Base-by-base conservation (phyloP, 2,329 filamentous ascomycete species). In the Ambrosiella xylebori region DNA sequence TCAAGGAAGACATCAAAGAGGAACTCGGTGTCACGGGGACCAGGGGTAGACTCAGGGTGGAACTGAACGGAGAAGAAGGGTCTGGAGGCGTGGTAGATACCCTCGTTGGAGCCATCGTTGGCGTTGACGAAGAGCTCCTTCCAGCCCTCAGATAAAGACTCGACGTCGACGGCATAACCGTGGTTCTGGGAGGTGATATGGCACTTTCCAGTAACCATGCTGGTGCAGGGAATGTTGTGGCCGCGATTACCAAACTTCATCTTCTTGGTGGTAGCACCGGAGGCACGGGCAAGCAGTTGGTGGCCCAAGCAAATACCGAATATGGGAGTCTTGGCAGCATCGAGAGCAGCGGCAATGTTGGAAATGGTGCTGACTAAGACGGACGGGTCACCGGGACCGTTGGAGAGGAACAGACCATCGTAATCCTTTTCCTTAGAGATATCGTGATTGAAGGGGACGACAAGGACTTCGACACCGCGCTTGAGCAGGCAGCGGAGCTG, bases 41-140 rank as follows among this genome's bases (percentile, higher is more conserved):
- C 93, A 2, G 93, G 93, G 1, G 89, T 94, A 75, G 90, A 95
- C 72, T 98, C 93, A 0, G 93, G 93, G 68, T 98, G 93, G 74
- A 98, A 98, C 69, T 98, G 93, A n/a, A 97, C 93, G 76, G 89
- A 96, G 77, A 98, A 98, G 74, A 91, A 94, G 56, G 93, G 93
- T 66, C 84, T 86, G 69, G 75, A 80, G 54, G 79, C 74, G 70
- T 97, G 89, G 71, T 90, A 85, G 67, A 98, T 96, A 72, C 93
- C 93, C 74, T 98, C 93, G 71, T 98, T 98, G 72, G 88, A 96
- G 65, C 88, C 87, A 65, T 98, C 93, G 70, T 98, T 98, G 71
- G 93, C 91, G 67, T 98, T 98, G 66, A 97, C 86, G 64, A 97
- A 98, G 8, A 97, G 80, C 72, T 97, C 93, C 65, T 85, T 81